These are phyloP conservation scores for Parsonsia alboflavescens DNA, from an alignment of 257 asterid genomes.

Conservation along the genomic window DNA sequence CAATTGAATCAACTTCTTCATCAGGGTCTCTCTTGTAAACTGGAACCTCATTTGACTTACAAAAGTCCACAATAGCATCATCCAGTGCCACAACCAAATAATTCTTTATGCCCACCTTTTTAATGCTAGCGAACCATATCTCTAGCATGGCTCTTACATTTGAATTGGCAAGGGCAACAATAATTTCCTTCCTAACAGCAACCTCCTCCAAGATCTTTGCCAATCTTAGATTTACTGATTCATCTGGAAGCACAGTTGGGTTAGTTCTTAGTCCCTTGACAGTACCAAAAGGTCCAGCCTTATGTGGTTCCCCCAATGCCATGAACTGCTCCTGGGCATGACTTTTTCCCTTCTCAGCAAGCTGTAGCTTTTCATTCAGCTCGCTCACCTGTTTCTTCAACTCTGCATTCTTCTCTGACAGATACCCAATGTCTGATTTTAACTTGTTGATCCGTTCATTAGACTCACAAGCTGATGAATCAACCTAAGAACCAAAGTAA, in stretches of 20 bases:
- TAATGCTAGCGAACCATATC: conserved; percentile 57
- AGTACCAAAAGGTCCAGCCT: conserved; percentile 73
- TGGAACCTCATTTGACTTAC: conserved; percentile 58
- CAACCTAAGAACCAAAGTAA: conserved; percentile 40
- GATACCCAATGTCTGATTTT: conserved; percentile 42
- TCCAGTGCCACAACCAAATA: conserved; percentile 76
- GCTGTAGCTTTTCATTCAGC: conserved; percentile 49
- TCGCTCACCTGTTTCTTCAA: conserved; percentile 55
- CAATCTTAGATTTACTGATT: conserved; percentile 65
- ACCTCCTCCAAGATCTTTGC: conserved; percentile 52
- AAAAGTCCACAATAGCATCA: conserved; percentile 46
- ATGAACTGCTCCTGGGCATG: conserved; percentile 37
- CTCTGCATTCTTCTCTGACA: conserved; percentile 47
- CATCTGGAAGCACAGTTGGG: conserved; percentile 60
- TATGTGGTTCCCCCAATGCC: conserved; percentile 45
- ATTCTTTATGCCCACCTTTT: conserved; percentile 57
- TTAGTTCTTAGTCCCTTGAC: conserved; percentile 67
- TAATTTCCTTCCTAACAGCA: conserved; percentile 58
- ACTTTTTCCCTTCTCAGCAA: conserved; percentile 48
- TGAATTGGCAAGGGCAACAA: conserved; percentile 78
- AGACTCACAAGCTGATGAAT: conserved; percentile 48
- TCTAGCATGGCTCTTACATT: conserved; percentile 60
- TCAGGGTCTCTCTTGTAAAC: conserved; percentile 67
- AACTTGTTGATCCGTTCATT: conserved; percentile 36
- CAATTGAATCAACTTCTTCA: conserved; percentile 44